phyloP scores from a whole-genome alignment of 1,284 basidiomycete species.

The Ganoderma lingzhi region DNA sequence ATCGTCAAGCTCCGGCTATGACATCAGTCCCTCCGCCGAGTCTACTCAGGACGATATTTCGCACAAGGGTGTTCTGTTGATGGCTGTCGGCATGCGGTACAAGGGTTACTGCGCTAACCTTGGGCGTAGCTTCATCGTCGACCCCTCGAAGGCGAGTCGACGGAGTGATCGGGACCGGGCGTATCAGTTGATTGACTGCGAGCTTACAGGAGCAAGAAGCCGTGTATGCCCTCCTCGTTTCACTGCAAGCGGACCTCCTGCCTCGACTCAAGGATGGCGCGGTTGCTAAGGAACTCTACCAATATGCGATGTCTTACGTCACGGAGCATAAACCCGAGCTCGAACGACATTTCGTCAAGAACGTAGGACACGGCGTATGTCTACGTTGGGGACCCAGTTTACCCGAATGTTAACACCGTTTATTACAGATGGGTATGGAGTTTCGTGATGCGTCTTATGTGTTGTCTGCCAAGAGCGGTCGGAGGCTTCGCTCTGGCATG shows the following conservation, averaged over 20 bases:
- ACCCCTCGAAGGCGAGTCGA: slow-evolving; percentile 82
- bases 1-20: slow-evolving; percentile 83
- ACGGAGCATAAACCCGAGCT: slow-evolving; percentile 84
- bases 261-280: slow-evolving; percentile 85
- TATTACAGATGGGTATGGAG: slow-evolving; percentile 86
- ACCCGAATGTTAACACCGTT: slow-evolving; percentile 7
- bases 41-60: slow-evolving; percentile 87
- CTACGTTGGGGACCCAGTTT: too few relatives aligned
- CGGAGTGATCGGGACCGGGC: neutral
- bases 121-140: slow-evolving; percentile 94
- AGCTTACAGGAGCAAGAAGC: slow-evolving; percentile 83
- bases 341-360: slow-evolving; percentile 89
- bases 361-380: slow-evolving; percentile 88
- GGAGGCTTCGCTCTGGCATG: slow-evolving; percentile 83
- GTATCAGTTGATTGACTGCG: slow-evolving; percentile 15
- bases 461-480: slow-evolving; percentile 82
- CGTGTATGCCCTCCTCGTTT: slow-evolving; percentile 82
- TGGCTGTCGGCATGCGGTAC: slow-evolving; percentile 91
- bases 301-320: slow-evolving; percentile 77
- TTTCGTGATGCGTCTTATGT: slow-evolving; percentile 92
- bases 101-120: slow-evolving; percentile 94
- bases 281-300: slow-evolving; percentile 82
- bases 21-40: slow-evolving; percentile 87
- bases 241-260: slow-evolving; percentile 83
- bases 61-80: slow-evolving; percentile 91